Percentiles rank a stretch among this genome's conserved stretches.
phyloP scores from a whole-genome alignment of 768 basidiomycete genomes.

The Hericium coralloides region DNA sequence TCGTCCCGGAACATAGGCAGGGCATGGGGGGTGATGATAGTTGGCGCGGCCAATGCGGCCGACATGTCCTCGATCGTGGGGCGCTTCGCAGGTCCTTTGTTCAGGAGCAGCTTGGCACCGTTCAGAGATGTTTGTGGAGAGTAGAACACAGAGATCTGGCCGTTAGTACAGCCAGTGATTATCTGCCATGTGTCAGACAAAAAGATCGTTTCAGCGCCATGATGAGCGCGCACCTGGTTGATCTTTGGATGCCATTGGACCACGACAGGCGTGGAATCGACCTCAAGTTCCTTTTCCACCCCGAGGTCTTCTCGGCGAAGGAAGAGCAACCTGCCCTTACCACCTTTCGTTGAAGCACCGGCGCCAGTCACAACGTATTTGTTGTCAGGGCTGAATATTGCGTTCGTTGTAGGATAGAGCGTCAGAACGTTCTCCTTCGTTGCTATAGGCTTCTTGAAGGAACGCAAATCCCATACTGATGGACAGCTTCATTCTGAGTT shows the following conservation, averaged over 20 bases:
- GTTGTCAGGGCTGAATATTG: conserved; percentile 92
- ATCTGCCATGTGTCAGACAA: conserved; percentile 41
- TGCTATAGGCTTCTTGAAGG: conserved; percentile 83
- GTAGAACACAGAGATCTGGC: conserved; percentile 84
- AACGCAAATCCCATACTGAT: conserved; percentile 89
- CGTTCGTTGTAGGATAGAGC: conserved; percentile 88
- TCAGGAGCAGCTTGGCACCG: conserved; percentile 83
- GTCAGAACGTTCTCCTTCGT: conserved; percentile 57
- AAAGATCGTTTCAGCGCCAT: background rate
- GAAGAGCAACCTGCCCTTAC: conserved; percentile 64
- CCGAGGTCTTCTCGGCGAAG: conserved; percentile 63
- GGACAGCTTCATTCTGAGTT: background rate
- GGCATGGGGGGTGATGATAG: conserved; percentile 89
- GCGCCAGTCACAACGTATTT: conserved; percentile 81
- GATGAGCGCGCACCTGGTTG: conserved; percentile 69
- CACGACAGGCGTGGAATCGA: conserved; percentile 78
- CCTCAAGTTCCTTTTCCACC: conserved; percentile 54
- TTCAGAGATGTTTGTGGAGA: conserved; percentile 85
- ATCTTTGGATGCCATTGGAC: conserved; percentile 95
- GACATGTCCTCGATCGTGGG: conserved; percentile 84
- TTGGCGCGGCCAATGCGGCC: conserved; percentile 73
- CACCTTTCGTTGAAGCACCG: conserved; percentile 57
- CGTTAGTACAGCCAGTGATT: conserved; percentile 79
- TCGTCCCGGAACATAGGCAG: conserved; percentile 90
- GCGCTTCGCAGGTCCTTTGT: conserved; percentile 79